Evolutionary conservation across 75 land plant species (phyloP).

Genomic region (Sequoiadendron giganteum): DNA sequence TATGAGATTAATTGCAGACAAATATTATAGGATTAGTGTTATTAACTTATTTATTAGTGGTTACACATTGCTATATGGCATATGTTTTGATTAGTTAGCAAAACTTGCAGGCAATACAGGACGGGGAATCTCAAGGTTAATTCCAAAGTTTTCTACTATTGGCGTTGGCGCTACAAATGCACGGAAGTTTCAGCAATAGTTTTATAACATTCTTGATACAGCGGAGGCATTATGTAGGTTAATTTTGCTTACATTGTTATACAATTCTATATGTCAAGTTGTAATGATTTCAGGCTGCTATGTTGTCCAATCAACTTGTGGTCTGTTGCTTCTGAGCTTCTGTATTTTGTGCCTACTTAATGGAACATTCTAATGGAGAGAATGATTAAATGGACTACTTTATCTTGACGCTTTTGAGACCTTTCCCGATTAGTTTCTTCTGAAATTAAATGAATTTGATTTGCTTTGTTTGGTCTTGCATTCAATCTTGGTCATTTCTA

Average conservation of each 20-base stretch:
- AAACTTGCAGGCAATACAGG: not conserved
- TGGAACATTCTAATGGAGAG: no score
- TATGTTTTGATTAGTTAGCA: not conserved
- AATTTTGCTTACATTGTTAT: not conserved
- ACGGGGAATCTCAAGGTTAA: not conserved
- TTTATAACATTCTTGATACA: not conserved
- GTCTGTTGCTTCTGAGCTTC: not conserved
- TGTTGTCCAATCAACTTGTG: not conserved
- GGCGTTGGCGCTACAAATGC: not conserved
- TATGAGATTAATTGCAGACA: no score
- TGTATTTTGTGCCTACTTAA: not conserved
- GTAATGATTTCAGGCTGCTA: not conserved
- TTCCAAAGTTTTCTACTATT: not conserved
- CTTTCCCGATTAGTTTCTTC: no score
- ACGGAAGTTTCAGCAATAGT: not conserved
- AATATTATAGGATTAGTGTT: not conserved
- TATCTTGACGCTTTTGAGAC: no score
- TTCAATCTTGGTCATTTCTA: no score
- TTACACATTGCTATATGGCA: not conserved
- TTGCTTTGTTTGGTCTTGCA: no score
- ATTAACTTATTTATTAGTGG: not conserved
- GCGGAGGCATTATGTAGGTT: not conserved
- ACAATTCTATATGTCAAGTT: not conserved
- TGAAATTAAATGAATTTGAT: no score
- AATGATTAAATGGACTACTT: no score